phyloP scores from a whole-genome alignment of 768 basidiomycete species.

The Leccinum arenicola region DNA sequence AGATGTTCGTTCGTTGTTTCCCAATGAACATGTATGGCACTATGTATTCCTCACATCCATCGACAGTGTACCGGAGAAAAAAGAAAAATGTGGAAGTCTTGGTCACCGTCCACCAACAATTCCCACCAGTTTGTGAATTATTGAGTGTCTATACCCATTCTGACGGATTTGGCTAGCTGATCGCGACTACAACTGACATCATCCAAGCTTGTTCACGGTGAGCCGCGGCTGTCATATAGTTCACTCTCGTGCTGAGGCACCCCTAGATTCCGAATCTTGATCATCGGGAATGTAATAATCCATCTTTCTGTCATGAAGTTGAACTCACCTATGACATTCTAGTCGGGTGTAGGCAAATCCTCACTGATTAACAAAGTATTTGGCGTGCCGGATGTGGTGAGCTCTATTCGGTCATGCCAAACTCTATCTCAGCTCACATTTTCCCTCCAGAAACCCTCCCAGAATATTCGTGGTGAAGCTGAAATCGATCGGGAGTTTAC shows the following conservation, averaged over 20 bases:
- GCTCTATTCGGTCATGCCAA: not conserved
- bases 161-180: conserved; percentile 4
- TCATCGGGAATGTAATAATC: conserved; percentile 14
- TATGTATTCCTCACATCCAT: not conserved
- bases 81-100: conserved; percentile 9
- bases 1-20: conserved; percentile 8
- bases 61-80: conserved; percentile 11
- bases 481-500: conserved; percentile 15
- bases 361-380: conserved; percentile 12
- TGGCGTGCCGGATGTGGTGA: conserved; percentile 11
- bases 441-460: conserved; percentile 4
- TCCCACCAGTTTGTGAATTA: not conserved
- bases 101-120: not conserved
- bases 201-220: conserved; percentile 13
- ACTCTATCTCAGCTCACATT: not conserved
- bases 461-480: not conserved
- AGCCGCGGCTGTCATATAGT: not conserved
- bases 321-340: not conserved
- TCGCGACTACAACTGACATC: conserved; percentile 8
- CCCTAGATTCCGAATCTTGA: conserved; percentile 14
- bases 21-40: not conserved
- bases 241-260: not conserved
- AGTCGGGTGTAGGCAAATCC: conserved; percentile 18
- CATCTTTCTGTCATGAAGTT: not conserved
- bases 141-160: not conserved